Percentiles rank a stretch among this genome's conserved stretches.
Conservation (phyloP, 2,329 filamentous ascomycete species). For the Colletotrichum tofieldiae region DNA sequence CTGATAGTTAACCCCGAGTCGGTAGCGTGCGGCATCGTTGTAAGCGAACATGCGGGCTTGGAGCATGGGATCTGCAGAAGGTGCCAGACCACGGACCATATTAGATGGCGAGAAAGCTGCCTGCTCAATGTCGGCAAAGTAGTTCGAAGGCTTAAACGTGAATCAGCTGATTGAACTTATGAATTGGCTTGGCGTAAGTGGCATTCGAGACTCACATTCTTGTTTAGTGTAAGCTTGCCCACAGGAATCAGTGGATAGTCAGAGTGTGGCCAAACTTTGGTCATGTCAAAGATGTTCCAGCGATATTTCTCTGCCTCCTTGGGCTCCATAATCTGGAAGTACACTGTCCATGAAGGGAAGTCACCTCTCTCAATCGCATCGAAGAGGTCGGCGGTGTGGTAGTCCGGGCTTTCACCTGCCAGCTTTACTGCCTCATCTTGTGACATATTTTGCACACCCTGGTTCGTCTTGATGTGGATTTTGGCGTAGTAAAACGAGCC, state of each 20-base stretch:
- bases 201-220: conserved; percentile 58
- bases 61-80: conserved; percentile 69
- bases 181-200: neutral
- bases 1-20: conserved; percentile 72
- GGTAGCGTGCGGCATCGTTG: conserved; percentile 70
- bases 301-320: conserved; percentile 63
- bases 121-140: conserved; percentile 80
- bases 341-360: conserved; percentile 66
- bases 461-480: conserved; percentile 64
- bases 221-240: conserved; percentile 75
- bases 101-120: conserved; percentile 76
- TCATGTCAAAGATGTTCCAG: conserved; percentile 69
- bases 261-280: conserved; percentile 71
- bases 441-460: conserved; percentile 62
- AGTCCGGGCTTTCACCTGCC: conserved; percentile 66
- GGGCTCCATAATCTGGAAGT: conserved; percentile 69
- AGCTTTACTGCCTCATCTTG: conserved; percentile 57
- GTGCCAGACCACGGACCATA: conserved; percentile 75
- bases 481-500: conserved; percentile 64
- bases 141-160: conserved; percentile 71
- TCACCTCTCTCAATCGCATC: conserved; percentile 61
- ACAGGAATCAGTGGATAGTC: conserved; percentile 75
- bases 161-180: conserved; percentile 60
- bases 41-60: conserved; percentile 71
- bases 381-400: conserved; percentile 54